phyloP scores from a whole-genome alignment of 805 yeast genomes.

The Lipomyces chichibuensis region DNA sequence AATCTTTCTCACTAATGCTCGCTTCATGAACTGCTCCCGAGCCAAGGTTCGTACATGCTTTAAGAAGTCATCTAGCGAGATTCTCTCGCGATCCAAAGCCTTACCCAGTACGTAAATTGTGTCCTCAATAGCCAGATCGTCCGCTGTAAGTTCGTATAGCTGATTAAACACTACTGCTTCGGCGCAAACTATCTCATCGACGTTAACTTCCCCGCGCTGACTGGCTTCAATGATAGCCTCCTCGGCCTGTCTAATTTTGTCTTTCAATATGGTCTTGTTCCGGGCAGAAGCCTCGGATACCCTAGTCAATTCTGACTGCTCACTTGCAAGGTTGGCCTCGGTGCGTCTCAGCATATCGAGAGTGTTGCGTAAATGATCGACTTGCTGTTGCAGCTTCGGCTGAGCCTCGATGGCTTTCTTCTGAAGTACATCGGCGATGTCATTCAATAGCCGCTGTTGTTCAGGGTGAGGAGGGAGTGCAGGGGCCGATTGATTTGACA shows the following conservation, averaged over 20 bases:
- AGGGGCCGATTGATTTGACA: constrained; percentile 16
- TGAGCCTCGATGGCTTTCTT: constrained; percentile 37
- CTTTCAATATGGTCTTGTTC: constrained; percentile 27
- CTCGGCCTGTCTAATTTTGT: constrained; percentile 38
- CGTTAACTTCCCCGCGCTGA: constrained; percentile 35
- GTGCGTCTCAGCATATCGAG: constrained; percentile 46
- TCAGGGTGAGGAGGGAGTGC: constrained; percentile 47
- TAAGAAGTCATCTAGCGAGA: constrained; percentile 51
- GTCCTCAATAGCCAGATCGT: constrained; percentile 73
- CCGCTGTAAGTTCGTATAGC: constrained; percentile 63
- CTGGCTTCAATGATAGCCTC: constrained; percentile 44
- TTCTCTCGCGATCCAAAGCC: constrained; percentile 54
- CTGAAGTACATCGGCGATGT: constrained; percentile 39
- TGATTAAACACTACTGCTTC: constrained; percentile 62
- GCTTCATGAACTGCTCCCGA: constrained; percentile 62
- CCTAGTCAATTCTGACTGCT: constrained; percentile 40
- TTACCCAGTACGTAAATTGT: constrained; percentile 61
- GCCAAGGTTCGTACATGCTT: constrained; percentile 59
- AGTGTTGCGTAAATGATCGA: constrained; percentile 43
- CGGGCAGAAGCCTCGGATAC: constrained; percentile 49
- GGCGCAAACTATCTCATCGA: constrained; percentile 53
- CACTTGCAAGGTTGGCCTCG: constrained; percentile 45
- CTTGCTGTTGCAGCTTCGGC: constrained; percentile 39
- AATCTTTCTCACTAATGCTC: constrained; percentile 48
- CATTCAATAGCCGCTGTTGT: constrained; percentile 38